Percentiles rank a stretch among this genome's conserved stretches.
These are phyloP conservation scores for Holtermanniella nyarrowii DNA, from an alignment of 768 basidiomycete species.

Conservation along the genomic window DNA sequence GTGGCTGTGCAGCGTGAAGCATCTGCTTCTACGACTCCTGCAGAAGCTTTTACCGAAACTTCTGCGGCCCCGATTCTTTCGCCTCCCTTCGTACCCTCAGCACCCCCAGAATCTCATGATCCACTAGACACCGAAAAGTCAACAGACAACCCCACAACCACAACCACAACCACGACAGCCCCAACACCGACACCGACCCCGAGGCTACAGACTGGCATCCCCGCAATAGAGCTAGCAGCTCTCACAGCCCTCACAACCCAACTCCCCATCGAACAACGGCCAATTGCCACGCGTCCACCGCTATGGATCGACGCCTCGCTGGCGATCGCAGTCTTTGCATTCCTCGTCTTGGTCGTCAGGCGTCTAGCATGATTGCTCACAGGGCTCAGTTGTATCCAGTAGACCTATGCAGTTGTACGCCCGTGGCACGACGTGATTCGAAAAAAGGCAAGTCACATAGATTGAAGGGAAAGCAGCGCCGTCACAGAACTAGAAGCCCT, in stretches of 20 bases:
- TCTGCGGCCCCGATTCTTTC: not conserved
- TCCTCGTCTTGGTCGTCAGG: not conserved
- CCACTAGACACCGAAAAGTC: no score
- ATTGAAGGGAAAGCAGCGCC: no score
- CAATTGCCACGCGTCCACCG: no score
- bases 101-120: not conserved
- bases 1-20: not conserved
- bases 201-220: no score
- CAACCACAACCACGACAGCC: no score
- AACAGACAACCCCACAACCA: no score
- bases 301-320: not conserved
- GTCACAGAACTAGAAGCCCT: constrained; percentile 24
- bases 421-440: not conserved
- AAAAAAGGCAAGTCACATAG: no score
- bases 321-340: not conserved
- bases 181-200: no score
- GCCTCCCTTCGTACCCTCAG: not conserved
- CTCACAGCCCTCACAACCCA: not conserved
- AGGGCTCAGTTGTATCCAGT: not conserved
- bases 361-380: not conserved
- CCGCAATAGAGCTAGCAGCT: not conserved
- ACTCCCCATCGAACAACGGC: not conserved
- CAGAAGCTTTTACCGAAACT: not conserved
- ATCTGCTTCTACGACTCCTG: not conserved
- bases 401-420: not conserved